Evolutionary conservation across 306 rosid species (phyloP), one percentile per base, ranked within the genome.

Genomic region (Castanospermum australe): DNA sequence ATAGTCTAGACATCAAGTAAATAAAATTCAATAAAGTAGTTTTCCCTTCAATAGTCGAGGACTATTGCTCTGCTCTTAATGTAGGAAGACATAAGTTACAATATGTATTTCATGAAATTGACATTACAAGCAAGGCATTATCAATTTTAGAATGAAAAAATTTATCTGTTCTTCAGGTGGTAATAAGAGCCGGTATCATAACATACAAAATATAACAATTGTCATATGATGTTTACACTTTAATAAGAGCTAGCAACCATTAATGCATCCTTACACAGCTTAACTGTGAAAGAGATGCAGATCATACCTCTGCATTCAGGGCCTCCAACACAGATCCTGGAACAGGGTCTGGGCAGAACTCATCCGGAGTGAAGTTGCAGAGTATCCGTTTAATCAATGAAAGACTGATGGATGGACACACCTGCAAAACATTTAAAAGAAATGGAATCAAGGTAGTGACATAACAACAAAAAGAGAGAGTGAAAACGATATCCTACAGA

Each of bases 291-390:
- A 39, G 38, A 82, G 50, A 36, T 30, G n/a, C 14, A 15, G 18
- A 78, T 28, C 51, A 79, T 87, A 95, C 99, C 98, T 91, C 99
- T 2, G 88, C 94, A 33, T 95, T 91, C 44, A 93, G 85, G 36
- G 91, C 88, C 87, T 95, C 99, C 85, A 95, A 85, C 64, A 93
- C 96, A 76, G 92, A 62, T 82, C 98, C 98, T 10, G 98, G 94
- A 75, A 95, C 97, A 38, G 92, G 78, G 35, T 95, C 99, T 0
- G 98, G 98, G 81, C 98, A 95, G 90, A 95, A 95, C 86, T 95
- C 99, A 38, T 95, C 99, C 0, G 99, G 98, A 73, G 99, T 95
- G 87, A 95, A 95, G 93, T 95, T 93, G 78, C 99, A 95, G 17
- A 95, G 96, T 41, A 96, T 86, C 21, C 98, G 84, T 63, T 84